Percentiles rank a stretch among this genome's conserved stretches.
phyloP scores from a whole-genome alignment of 441 rosid genomes.

The Aquilaria agallochum region DNA sequence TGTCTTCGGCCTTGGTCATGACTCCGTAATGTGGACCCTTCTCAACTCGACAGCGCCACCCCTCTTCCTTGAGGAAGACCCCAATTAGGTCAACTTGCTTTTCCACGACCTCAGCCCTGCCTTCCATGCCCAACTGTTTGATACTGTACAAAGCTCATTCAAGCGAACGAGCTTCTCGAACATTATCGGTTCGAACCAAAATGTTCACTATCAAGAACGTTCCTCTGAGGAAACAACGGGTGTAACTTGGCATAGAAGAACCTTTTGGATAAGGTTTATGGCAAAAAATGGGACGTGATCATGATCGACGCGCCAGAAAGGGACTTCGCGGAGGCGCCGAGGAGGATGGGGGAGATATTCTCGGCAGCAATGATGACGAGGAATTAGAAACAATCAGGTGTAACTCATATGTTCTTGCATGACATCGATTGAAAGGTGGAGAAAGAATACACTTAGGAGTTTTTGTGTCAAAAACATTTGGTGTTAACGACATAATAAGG shows the following conservation, averaged over 20 bases:
- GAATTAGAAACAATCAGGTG: constrained; percentile 29
- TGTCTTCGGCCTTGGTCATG: constrained; percentile 85
- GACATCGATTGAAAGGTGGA: constrained; percentile 40
- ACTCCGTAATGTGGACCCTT: constrained; percentile 87
- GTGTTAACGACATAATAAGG: constrained; percentile 24
- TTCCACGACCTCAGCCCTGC: constrained; percentile 39
- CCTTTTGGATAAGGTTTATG: constrained; percentile 43
- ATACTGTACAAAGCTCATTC: constrained; percentile 24
- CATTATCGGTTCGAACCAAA: constrained; percentile 12
- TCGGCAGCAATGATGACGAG: constrained; percentile 50
- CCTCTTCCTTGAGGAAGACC: constrained; percentile 82
- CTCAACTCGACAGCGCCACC: constrained; percentile 78
- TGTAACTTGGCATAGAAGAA: constrained; percentile 31
- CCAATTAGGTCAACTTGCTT: constrained; percentile 60
- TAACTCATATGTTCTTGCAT: constrained; percentile 47
- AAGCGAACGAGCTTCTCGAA: constrained; percentile 22
- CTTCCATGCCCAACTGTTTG: constrained; percentile 21
- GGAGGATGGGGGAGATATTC: constrained; percentile 53
- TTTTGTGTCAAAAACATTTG: constrained; percentile 30
- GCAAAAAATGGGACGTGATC: constrained; percentile 50
- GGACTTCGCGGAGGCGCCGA: constrained; percentile 38
- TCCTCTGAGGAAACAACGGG: constrained; percentile 1
- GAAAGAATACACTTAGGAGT: constrained; percentile 32
- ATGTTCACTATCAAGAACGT: constrained; percentile 17
- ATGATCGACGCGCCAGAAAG: constrained; percentile 58